Evolutionary conservation across 192 early-diverging fungal genomes (phyloP).

Genomic region (Chytriomyces sp.): DNA sequence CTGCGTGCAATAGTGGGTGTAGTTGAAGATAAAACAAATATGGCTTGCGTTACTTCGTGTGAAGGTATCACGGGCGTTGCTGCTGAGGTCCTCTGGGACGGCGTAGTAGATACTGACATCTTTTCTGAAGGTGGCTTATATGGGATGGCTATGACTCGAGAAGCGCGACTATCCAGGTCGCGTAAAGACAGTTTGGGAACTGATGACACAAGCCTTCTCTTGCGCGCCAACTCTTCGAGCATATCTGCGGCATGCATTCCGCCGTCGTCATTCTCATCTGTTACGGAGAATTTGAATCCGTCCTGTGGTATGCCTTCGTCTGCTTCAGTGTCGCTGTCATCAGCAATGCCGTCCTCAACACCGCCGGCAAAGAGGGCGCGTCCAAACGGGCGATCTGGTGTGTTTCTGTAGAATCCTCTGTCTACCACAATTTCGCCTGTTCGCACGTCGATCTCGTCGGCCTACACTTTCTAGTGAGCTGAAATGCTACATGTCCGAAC

Average conservation of each 20-base stretch:
- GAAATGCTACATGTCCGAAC: neutral
- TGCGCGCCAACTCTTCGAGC: conserved; percentile 49
- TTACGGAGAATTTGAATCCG: conserved; percentile 70
- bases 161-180: conserved; percentile 69
- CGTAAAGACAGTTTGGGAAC: conserved; percentile 56
- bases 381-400: conserved; percentile 71
- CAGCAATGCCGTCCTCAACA: conserved; percentile 74
- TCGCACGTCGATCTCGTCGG: conserved; percentile 14
- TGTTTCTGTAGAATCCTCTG: conserved; percentile 48
- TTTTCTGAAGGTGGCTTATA: neutral
- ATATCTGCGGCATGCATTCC: conserved; percentile 81
- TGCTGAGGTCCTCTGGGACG: too few species aligned
- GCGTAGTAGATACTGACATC: too few species aligned
- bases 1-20: too few species aligned
- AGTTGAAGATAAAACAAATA: too few species aligned
- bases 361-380: conserved; percentile 75
- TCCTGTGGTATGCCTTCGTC: conserved; percentile 77
- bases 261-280: conserved; percentile 69
- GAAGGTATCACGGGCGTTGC: too few species aligned
- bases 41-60: too few species aligned
- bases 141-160: neutral
- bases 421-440: conserved; percentile 30
- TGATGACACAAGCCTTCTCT: neutral
- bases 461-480: neutral
- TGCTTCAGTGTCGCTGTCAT: conserved; percentile 69